Base-by-base conservation (phyloP, 2,329 filamentous ascomycete genomes). In the Penicillium sp. region DNA sequence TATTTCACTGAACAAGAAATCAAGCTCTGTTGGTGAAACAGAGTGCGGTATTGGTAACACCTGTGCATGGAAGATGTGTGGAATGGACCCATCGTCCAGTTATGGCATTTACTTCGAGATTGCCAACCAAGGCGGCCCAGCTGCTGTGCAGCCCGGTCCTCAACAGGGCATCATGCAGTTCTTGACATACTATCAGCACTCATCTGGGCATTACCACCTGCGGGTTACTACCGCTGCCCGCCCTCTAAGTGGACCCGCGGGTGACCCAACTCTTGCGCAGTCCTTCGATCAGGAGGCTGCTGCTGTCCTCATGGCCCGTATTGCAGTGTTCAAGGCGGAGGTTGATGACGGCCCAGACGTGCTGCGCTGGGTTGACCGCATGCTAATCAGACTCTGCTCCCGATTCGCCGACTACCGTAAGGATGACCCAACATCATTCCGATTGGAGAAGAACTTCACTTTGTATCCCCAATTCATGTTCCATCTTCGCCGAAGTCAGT, bases 401-500 rank as follows among this genome's bases (percentile, higher is more conserved):
- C 85, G 93, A 63, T 99, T 99, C 70, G 94, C 94, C 27, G 94
- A 99, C 74, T 99, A 99, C 73, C 84, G 94, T 59, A 99, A 99
- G 76, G 94, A 99, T 70, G 94, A 99, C 67, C 91, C 94, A 13
- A 95, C 93, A 5, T 97, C 93, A 0, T 99, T 99, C 84, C 85
- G 91, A 34, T 77, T 96, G 59, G 94, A 99, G 76, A 97, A 97
- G 84, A 99, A 99, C 79, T 99, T 99, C 70, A 97, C 93, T 0
- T 82, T 99, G 14, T 99, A 99, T 70, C 94, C 94, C 26, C 94
- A 99, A 72, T 99, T 99, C 78, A 99, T 99, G 94, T 99, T 99
- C 81, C 94, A 99, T 74, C 83, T 99, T 57, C 89, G 94, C 65
- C 86, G 94, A 74, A 96, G 91, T 75, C 94, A 97, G 74, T 99